Percentiles rank a stretch among this genome's conserved stretches.
These are phyloP conservation scores for Entomortierella lignicola DNA, from an alignment of 192 early-diverging fungal species.

Conservation along the genomic window DNA sequence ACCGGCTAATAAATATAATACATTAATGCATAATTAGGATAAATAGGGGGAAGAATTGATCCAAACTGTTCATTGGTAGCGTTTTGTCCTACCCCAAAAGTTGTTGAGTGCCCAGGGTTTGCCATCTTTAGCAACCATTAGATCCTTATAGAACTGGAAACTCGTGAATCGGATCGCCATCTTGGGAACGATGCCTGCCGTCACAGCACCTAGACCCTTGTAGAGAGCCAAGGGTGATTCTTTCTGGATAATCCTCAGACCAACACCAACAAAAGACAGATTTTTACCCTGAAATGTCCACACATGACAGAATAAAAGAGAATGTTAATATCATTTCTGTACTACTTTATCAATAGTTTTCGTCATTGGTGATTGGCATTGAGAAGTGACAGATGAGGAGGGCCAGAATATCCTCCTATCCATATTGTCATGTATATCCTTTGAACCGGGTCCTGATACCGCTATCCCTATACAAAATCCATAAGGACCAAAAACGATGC, in stretches of 20 bases:
- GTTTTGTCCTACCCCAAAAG: conserved; percentile 40
- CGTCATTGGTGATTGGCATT: too few species aligned
- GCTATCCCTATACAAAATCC: too few species aligned
- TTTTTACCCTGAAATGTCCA: conserved; percentile 37
- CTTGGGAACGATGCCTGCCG: conserved; percentile 97
- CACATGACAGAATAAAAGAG: not conserved
- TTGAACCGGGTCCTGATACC: not conserved
- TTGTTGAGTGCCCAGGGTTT: conserved; percentile 74
- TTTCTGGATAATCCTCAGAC: conserved; percentile 82
- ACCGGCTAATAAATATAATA: conserved; percentile 73
- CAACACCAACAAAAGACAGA: conserved; percentile 85
- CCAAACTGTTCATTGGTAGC: not conserved
- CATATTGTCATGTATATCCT: not conserved
- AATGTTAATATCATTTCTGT: not conserved
- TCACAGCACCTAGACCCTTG: conserved; percentile 97
- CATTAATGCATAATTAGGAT: not conserved
- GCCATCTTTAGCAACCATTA: conserved; percentile 76
- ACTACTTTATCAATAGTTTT: too few species aligned
- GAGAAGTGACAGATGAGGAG: too few species aligned
- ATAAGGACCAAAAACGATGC: too few species aligned
- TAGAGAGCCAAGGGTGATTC: conserved; percentile 93
- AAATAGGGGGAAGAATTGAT: too few species aligned
- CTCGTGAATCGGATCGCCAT: conserved; percentile 99
- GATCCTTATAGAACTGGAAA: conserved; percentile 93
- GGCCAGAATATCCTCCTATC: too few species aligned